phyloP scores from a whole-genome alignment of 495 filamentous ascomycete genomes.

The Tetracladium setigerum region DNA sequence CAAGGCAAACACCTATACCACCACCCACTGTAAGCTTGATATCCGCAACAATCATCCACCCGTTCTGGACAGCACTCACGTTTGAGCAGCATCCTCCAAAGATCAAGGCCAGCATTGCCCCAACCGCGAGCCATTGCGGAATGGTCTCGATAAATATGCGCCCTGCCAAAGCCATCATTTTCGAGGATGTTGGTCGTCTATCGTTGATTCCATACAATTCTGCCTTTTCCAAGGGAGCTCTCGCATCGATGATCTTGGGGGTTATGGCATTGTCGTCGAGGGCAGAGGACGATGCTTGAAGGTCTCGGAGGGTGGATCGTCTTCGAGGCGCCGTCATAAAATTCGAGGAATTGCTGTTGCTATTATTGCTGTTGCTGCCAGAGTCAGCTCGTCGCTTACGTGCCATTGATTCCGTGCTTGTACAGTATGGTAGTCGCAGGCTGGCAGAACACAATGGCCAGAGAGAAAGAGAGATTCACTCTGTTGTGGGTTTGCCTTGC shows the following conservation, averaged over 20 bases:
- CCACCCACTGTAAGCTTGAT: slow-evolving; percentile 18
- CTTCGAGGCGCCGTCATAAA: slow-evolving; percentile 17
- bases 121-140: slow-evolving; percentile 58
- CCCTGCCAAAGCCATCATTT: slow-evolving; percentile 44
- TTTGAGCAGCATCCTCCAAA: slow-evolving; percentile 98
- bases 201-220: slow-evolving; percentile 49
- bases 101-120: slow-evolving; percentile 75
- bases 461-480: no score
- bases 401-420: slow-evolving; percentile 10
- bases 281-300: slow-evolving; percentile 18
- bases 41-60: background rate
- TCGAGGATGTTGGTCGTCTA: slow-evolving; percentile 42
- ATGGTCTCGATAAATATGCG: slow-evolving; percentile 54
- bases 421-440: no score
- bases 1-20: slow-evolving; percentile 72
- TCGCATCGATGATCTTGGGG: slow-evolving; percentile 46
- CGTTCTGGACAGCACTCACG: slow-evolving; percentile 43
- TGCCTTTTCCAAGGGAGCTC: slow-evolving; percentile 46
- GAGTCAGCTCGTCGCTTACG: slow-evolving; percentile 23
- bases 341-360: background rate
- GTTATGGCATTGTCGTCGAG: slow-evolving; percentile 22
- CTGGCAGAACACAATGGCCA: no score
- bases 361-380: slow-evolving; percentile 8
- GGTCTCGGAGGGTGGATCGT: slow-evolving; percentile 21
- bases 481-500: no score